These are phyloP conservation scores for Ophiostoma australiae DNA, from an alignment of 2,329 filamentous ascomycete genomes.

Conservation along the genomic window DNA sequence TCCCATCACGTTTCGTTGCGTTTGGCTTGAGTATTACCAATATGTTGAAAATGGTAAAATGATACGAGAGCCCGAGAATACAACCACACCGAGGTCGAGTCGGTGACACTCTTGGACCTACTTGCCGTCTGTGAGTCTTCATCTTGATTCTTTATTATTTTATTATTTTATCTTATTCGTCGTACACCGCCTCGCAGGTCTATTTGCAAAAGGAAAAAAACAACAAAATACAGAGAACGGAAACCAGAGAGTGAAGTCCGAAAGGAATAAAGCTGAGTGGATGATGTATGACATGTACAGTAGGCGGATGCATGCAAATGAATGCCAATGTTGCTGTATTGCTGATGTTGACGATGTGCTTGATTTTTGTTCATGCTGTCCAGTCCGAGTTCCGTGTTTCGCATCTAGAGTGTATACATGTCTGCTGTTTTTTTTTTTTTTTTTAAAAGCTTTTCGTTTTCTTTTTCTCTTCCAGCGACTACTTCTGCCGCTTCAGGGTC, in stretches of 20 bases:
- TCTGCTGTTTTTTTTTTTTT: neutral
- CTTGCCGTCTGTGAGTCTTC: neutral
- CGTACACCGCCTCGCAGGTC: neutral
- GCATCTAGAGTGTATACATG: neutral
- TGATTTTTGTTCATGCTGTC: neutral
- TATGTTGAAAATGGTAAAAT: neutral
- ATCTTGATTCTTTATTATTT: neutral
- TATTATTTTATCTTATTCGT: neutral
- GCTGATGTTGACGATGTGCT: neutral
- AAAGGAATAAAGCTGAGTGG: neutral
- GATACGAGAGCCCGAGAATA: neutral
- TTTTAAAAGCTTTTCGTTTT: neutral
- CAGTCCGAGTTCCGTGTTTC: neutral
- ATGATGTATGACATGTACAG: neutral
- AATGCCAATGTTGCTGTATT: neutral
- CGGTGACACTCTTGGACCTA: no score
- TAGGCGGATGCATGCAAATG: neutral
- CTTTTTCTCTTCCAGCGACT: conserved; percentile 1
- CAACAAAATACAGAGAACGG: neutral
- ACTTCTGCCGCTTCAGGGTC: conserved; percentile 84
- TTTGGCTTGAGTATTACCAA: neutral
- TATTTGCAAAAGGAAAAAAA: neutral
- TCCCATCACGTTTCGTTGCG: neutral
- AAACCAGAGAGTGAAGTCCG: neutral
- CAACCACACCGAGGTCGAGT: neutral